Conservation (phyloP, 495 filamentous ascomycete species). For the Penicillium robsamsonii region DNA sequence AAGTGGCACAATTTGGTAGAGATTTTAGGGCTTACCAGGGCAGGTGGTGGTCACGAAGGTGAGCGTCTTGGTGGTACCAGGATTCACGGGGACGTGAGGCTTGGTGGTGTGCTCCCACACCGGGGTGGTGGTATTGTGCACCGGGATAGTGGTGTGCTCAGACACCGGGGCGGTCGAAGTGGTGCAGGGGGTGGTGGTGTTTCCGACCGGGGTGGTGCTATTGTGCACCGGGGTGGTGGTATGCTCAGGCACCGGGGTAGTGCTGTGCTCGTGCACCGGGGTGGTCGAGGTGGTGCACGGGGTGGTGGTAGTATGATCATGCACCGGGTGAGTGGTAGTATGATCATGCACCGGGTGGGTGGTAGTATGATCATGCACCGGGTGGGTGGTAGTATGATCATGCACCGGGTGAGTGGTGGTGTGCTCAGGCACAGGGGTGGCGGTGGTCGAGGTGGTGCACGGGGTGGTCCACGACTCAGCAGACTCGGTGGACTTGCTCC, state of each 20-base stretch:
- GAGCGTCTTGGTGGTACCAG: conserved; percentile 33
- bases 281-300: conserved; percentile 13
- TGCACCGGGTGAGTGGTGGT: no score
- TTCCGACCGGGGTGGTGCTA: conserved; percentile 1
- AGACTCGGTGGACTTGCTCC: conserved; percentile 1
- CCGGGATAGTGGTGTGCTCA: conserved; percentile 1
- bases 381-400: background rate
- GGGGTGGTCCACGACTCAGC: conserved; percentile 7
- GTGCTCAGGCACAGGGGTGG: background rate
- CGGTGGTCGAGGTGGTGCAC: conserved; percentile 5
- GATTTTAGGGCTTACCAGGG: conserved; percentile 31
- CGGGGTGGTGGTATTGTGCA: conserved; percentile 1
- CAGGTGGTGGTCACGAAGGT: conserved; percentile 38
- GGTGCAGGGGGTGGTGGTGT: conserved; percentile 6
- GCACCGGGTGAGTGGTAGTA: background rate
- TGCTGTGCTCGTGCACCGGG: conserved; percentile 3
- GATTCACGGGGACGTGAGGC: conserved; percentile 18
- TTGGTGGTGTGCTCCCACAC: background rate
- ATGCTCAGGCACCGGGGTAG: background rate
- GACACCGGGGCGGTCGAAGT: background rate
- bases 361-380: conserved; percentile 7
- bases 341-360: background rate
- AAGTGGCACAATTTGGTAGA: background rate
- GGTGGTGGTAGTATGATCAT: background rate
- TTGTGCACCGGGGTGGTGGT: no score